phyloP scores from a whole-genome alignment of 805 yeast genomes.

The Nakazawaea peltata region DNA sequence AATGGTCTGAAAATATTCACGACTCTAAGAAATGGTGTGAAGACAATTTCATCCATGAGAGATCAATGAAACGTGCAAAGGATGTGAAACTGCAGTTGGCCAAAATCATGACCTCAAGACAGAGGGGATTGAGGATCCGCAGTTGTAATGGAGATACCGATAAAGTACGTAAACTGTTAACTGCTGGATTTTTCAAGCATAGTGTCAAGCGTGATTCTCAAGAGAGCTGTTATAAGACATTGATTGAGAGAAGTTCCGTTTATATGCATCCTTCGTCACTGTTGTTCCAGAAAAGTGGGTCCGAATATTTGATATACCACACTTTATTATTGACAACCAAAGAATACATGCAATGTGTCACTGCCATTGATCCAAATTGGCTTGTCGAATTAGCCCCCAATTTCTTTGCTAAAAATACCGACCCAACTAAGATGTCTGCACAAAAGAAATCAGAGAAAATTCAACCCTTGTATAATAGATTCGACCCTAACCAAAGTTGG shows the following conservation, averaged over 20 bases:
- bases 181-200: conserved; percentile 63
- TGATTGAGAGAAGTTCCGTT: conserved; percentile 65
- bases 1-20: conserved; percentile 55
- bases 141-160: conserved; percentile 54
- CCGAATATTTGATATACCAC: conserved; percentile 78
- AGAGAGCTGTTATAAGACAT: conserved; percentile 42
- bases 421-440: conserved; percentile 38
- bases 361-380: conserved; percentile 80
- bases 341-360: conserved; percentile 89
- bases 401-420: conserved; percentile 55
- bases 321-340: conserved; percentile 73
- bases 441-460: conserved; percentile 56
- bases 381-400: conserved; percentile 61
- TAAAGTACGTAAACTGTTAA: conserved; percentile 49
- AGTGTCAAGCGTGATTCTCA: conserved; percentile 60
- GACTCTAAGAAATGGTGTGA: conserved; percentile 66
- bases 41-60: conserved; percentile 73
- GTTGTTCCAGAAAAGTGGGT: conserved; percentile 40
- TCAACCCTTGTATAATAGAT: conserved; percentile 61
- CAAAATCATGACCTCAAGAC: conserved; percentile 45
- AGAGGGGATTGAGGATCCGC: too few species aligned
- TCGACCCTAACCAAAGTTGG: conserved; percentile 65
- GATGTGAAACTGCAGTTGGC: conserved; percentile 73
- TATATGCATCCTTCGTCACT: conserved; percentile 84
- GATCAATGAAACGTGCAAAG: conserved; percentile 66